Conservation (phyloP, 148 eudicot species). For the Chenopodium berlandieri region DNA sequence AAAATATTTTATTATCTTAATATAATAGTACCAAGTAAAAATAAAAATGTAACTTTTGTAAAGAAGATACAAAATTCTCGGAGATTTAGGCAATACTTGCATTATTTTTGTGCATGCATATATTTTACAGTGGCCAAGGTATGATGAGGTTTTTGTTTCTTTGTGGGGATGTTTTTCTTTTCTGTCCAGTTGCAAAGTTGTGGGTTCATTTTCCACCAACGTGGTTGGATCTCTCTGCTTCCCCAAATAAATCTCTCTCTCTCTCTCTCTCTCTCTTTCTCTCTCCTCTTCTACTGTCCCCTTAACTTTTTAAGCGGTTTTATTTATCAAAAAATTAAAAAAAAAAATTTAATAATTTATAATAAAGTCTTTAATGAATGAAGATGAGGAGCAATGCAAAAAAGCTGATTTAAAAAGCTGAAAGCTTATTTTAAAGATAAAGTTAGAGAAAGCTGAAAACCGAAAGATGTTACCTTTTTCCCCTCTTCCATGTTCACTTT, state of each 20-base stretch:
- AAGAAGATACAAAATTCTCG: not conserved
- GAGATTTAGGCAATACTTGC: not conserved
- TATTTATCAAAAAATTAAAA: not conserved
- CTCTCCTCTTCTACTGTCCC: not conserved
- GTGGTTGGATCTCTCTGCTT: slow-evolving; percentile 37
- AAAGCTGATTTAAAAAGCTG: slow-evolving; percentile 22
- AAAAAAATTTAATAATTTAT: too few relatives aligned
- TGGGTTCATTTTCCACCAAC: slow-evolving; percentile 34
- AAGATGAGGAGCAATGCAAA: not conserved
- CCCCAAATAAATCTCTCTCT: slow-evolving; percentile 9
- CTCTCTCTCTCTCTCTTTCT: not conserved
- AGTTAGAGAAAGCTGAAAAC: slow-evolving; percentile 28
- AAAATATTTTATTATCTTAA: too few relatives aligned
- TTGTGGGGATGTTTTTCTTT: slow-evolving; percentile 35
- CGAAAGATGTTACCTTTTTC: slow-evolving; percentile 36
- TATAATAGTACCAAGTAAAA: too few relatives aligned
- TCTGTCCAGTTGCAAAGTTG: slow-evolving; percentile 17
- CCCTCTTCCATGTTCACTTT: slow-evolving; percentile 22
- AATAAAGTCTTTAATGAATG: too few relatives aligned
- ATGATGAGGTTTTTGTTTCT: slow-evolving; percentile 36
- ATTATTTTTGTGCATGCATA: slow-evolving; percentile 23
- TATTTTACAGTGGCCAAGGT: slow-evolving; percentile 11
- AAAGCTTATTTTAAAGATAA: slow-evolving; percentile 31
- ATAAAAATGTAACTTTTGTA: not conserved
- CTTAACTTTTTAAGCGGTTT: not conserved